Conservation (phyloP, 2,329 filamentous ascomycete species). For the Diplodia seriata region DNA sequence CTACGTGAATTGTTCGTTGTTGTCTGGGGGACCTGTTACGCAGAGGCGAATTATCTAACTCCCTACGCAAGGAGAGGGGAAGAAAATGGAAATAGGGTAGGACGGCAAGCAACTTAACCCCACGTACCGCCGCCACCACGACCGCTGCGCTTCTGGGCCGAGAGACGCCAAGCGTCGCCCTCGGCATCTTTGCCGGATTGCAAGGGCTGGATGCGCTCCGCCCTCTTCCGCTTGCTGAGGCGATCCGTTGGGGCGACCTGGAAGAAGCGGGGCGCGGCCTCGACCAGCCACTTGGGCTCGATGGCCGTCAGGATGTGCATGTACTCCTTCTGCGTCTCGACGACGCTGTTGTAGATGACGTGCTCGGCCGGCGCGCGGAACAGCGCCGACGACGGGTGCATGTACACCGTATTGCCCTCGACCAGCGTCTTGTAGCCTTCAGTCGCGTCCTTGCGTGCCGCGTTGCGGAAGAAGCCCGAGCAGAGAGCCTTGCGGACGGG, state of each 20-base stretch:
- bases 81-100: neutral
- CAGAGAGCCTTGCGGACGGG: constrained; percentile 90
- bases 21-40: neutral
- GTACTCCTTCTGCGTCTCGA: constrained; percentile 95
- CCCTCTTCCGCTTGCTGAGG: constrained; percentile 89
- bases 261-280: constrained; percentile 98
- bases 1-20: too few species aligned
- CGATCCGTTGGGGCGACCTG: constrained; percentile 89
- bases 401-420: constrained; percentile 91
- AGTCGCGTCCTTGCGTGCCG: constrained; percentile 90
- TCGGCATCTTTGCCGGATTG: constrained; percentile 90
- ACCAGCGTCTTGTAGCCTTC: constrained; percentile 98
- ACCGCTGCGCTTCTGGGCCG: constrained; percentile 83
- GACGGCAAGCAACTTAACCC: constrained; percentile 64
- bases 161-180: constrained; percentile 94
- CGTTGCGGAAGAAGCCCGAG: constrained; percentile 93
- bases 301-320: constrained; percentile 95
- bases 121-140: constrained; percentile 92
- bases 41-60: neutral
- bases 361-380: constrained; percentile 97
- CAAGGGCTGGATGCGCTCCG: constrained; percentile 86
- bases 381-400: constrained; percentile 89
- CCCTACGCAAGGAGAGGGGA: neutral
- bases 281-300: constrained; percentile 92
- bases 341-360: constrained; percentile 90